A percentile compares a stretch with the other conserved stretches of the same genome.
These are phyloP conservation scores for Cercospora sesami DNA, from an alignment of 2,329 filamentous ascomycete genomes.

Conservation along the genomic window DNA sequence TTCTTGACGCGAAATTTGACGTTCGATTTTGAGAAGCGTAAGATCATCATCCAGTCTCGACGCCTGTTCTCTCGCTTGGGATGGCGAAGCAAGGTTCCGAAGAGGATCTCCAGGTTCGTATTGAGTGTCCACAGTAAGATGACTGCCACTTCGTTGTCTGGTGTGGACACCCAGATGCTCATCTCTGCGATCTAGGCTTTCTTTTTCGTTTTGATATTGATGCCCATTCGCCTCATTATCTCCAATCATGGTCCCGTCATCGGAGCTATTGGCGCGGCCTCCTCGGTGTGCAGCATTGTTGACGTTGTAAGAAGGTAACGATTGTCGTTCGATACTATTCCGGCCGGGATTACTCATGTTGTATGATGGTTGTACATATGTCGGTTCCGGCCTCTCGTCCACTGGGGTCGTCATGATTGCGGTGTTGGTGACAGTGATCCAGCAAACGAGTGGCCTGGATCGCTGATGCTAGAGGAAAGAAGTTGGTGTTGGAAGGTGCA, in stretches of 20 bases:
- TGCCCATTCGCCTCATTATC: slow-evolving; percentile 30
- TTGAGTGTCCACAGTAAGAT: slow-evolving; percentile 49
- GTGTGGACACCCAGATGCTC: slow-evolving; percentile 19
- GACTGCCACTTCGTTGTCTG: slow-evolving; percentile 38
- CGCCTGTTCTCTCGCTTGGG: slow-evolving; percentile 59
- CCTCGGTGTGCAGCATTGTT: slow-evolving; percentile 28
- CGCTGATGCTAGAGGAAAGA: background rate
- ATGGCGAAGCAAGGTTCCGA: slow-evolving; percentile 49
- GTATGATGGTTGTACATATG: slow-evolving; percentile 35
- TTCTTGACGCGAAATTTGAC: slow-evolving; percentile 53
- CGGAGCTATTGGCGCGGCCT: slow-evolving; percentile 31
- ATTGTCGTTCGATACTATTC: slow-evolving; percentile 22
- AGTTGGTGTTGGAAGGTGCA: background rate
- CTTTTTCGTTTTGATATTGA: slow-evolving; percentile 11
- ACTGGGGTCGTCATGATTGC: slow-evolving; percentile 39
- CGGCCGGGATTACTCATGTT: slow-evolving; percentile 26
- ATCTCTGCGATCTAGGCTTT: slow-evolving; percentile 11
- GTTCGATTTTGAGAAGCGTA: slow-evolving; percentile 64
- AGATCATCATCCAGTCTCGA: slow-evolving; percentile 66
- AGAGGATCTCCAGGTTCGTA: slow-evolving; percentile 37
- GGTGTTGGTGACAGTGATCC: slow-evolving; percentile 5
- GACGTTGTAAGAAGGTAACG: slow-evolving; percentile 39
- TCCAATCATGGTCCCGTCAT: slow-evolving; percentile 40
- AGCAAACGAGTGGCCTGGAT: slow-evolving; percentile 21
- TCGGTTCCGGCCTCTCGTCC: slow-evolving; percentile 39